Evolutionary conservation across 495 filamentous ascomycete species (phyloP).

Genomic region (Daldinia concentrica): DNA sequence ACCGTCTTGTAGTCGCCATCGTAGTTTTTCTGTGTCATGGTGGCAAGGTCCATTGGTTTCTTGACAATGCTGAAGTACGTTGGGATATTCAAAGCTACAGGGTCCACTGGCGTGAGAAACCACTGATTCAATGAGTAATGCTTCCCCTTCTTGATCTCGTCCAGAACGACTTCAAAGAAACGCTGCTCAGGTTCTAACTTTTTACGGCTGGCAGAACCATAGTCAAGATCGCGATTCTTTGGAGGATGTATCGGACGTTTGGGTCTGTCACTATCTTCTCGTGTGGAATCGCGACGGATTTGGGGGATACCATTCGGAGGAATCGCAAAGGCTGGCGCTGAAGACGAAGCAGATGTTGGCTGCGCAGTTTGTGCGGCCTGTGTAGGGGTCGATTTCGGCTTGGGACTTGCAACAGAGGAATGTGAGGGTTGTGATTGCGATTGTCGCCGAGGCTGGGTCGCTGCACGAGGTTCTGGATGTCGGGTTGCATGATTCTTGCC

Average conservation of each 20-base stretch:
- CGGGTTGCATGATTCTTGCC: conserved; percentile 61
- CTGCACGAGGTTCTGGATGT: conserved; percentile 53
- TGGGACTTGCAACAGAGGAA: conserved; percentile 53
- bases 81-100: conserved; percentile 93
- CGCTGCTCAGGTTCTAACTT: conserved; percentile 88
- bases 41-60: conserved; percentile 93
- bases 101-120: conserved; percentile 87
- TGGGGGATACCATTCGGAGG: conserved; percentile 84
- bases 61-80: conserved; percentile 93
- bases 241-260: conserved; percentile 96
- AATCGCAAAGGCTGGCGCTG: conserved; percentile 77
- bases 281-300: conserved; percentile 89
- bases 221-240: conserved; percentile 84
- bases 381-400: conserved; percentile 38
- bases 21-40: conserved; percentile 77
- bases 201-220: conserved; percentile 84
- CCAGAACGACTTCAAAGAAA: conserved; percentile 85
- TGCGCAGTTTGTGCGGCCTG: conserved; percentile 40
- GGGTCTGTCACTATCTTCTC: conserved; percentile 75
- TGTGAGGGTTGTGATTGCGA: conserved; percentile 46
- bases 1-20: conserved; percentile 82
- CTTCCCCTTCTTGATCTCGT: conserved; percentile 79
- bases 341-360: conserved; percentile 44
- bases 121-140: conserved; percentile 69
- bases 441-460: conserved; percentile 58